Evolutionary conservation across 1,139 yeast species (phyloP).

Genomic region (Suhomyces choctaworum): DNA sequence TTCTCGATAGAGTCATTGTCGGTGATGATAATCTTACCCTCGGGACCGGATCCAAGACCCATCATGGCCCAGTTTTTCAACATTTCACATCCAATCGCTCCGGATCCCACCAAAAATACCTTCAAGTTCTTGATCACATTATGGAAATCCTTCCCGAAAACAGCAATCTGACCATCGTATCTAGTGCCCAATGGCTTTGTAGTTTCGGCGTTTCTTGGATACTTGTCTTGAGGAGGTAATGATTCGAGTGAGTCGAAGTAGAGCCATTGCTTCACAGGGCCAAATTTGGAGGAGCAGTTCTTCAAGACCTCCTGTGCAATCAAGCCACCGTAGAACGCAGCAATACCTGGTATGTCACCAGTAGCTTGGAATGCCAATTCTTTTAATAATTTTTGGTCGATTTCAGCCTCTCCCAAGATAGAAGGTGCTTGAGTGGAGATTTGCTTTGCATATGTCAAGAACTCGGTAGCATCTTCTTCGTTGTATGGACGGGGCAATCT

Average conservation of each 20-base stretch:
- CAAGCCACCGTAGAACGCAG: conserved; percentile 90
- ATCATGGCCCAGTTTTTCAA: conserved; percentile 96
- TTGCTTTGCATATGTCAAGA: conserved; percentile 60
- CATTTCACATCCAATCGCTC: conserved; percentile 99
- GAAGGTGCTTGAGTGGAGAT: conserved; percentile 60
- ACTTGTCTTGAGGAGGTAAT: conserved; percentile 61
- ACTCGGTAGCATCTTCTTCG: conserved; percentile 70
- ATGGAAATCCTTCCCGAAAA: conserved; percentile 80
- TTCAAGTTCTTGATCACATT: conserved; percentile 70
- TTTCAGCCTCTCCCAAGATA: conserved; percentile 50
- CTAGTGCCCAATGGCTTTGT: conserved; percentile 78
- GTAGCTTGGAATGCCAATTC: conserved; percentile 82
- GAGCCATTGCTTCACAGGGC: conserved; percentile 86
- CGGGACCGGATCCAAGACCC: conserved; percentile 91
- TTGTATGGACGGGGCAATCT: conserved; percentile 75
- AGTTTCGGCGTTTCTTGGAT: conserved; percentile 65
- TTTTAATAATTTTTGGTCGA: conserved; percentile 65
- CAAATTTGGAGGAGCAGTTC: conserved; percentile 91
- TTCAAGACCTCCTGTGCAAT: conserved; percentile 96
- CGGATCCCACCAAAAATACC: conserved; percentile 93
- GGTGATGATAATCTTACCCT: conserved; percentile 81
- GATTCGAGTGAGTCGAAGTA: conserved; percentile 95
- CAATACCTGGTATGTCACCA: conserved; percentile 90
- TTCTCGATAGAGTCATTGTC: conserved; percentile 96
- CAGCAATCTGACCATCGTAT: conserved; percentile 92